Evolutionary conservation across 2,329 filamentous ascomycete genomes (phyloP).

Genomic region (Penicillium rolfsii): DNA sequence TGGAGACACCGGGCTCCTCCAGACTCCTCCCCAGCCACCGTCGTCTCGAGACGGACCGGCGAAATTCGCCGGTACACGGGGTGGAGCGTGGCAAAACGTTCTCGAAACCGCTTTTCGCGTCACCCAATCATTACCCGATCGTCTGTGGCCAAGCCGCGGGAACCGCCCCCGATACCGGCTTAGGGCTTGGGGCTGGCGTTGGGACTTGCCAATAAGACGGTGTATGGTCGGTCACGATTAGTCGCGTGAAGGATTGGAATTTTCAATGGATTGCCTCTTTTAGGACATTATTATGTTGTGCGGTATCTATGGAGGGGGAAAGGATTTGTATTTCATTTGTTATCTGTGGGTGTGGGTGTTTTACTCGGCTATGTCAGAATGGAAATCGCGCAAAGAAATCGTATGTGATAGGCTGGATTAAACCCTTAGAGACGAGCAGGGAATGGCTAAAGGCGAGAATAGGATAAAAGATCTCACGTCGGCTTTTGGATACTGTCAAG

Average conservation of each 20-base stretch:
- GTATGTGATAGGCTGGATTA: background rate
- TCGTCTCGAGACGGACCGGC: background rate
- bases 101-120: constrained; percentile 29
- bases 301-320: background rate
- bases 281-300: background rate
- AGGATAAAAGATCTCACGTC: background rate
- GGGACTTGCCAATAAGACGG: constrained; percentile 1
- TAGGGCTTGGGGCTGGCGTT: constrained; percentile 15
- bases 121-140: constrained; percentile 14
- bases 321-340: background rate
- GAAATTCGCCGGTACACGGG: constrained; percentile 11
- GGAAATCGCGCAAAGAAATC: background rate
- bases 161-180: constrained; percentile 35
- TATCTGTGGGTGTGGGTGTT: background rate
- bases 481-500: background rate
- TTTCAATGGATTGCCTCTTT: background rate
- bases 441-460: background rate
- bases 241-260: constrained; percentile 1
- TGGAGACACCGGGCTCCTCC: background rate
- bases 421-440: background rate
- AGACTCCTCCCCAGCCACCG: background rate
- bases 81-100: constrained; percentile 42
- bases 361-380: constrained; percentile 16
- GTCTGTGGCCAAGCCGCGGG: background rate
- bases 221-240: constrained; percentile 3